Base-by-base conservation (phyloP, 768 basidiomycete genomes). In the Paxillus involutus region DNA sequence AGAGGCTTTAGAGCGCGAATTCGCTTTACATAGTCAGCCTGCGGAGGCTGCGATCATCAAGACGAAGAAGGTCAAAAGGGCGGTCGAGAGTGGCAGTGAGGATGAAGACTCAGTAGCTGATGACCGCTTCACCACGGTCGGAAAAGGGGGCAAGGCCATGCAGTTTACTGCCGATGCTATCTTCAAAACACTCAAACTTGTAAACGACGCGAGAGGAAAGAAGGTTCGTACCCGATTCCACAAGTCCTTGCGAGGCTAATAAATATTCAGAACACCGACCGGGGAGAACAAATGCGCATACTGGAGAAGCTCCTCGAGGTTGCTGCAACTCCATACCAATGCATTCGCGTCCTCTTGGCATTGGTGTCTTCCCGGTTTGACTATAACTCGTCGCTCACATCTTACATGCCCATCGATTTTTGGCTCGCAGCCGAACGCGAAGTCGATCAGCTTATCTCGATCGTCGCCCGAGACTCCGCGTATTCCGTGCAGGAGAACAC, bases 281-380 rank as follows among this genome's bases (percentile, higher is more conserved):
- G 97, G 44, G 82, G 82, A 10, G 96, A 98, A 71, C 95, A 97
- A 79, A 91, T 97, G 61, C 85, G 88, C 55, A 91, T 93, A 49
- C 80, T 98, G 16, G 89, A 94, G 66, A 86, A 88, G 62, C 79
- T 98, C 12, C 78, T 96, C 11, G 86, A 88, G 63, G 89, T 95
- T 13, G 86, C 94, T 6, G 81, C 80, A 12, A 96, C 94, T 5
- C 75, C 91, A 0, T 99, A 99, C 71, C 93, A 96, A 66, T 86
- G 85, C 59, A 94, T 99, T 56, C 89, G 97, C 51, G 93, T 99
- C 32, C 84, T 98, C 33, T 83, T 99, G 48, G 89, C 94, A 14
- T 82, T 98, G 51, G 84, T 98, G 62, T 94, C 95, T 3, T 91
- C 94, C 9, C 89, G 94, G 42, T 97, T 98, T 69, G 97, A 99